Evolutionary conservation across 257 asterid species (phyloP).

Genomic region (Salvia hispanica): DNA sequence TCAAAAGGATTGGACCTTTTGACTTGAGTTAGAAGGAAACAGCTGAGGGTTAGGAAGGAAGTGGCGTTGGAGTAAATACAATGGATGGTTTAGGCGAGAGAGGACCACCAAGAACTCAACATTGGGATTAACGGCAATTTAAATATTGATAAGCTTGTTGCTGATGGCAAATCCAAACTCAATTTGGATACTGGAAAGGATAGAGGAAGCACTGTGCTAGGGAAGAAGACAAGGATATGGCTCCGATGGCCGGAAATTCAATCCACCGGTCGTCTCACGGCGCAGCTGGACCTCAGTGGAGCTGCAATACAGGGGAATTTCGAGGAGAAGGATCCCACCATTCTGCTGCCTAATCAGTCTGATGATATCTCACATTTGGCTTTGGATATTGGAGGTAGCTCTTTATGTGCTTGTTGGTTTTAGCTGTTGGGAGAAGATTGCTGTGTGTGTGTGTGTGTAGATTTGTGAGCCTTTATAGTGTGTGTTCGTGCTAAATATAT

Average conservation of each 20-base stretch:
- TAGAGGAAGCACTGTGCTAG: slow-evolving; percentile 21
- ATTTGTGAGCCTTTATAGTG: slow-evolving; percentile 6
- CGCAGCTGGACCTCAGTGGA: slow-evolving; percentile 88
- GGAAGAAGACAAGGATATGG: slow-evolving; percentile 59
- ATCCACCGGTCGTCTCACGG: slow-evolving; percentile 86
- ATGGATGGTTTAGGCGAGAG: slow-evolving; percentile 59
- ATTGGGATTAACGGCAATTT: slow-evolving; percentile 53
- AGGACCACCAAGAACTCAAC: slow-evolving; percentile 57
- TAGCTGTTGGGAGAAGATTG: neutral
- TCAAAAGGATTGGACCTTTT: slow-evolving; percentile 40
- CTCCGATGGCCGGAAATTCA: slow-evolving; percentile 60
- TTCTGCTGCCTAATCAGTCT: slow-evolving; percentile 94
- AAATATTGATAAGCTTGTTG: slow-evolving; percentile 42
- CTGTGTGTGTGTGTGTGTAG: neutral
- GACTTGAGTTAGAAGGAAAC: slow-evolving; percentile 36
- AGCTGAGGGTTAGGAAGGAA: slow-evolving; percentile 45
- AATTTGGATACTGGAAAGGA: slow-evolving; percentile 33
- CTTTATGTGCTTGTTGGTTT: slow-evolving; percentile 14
- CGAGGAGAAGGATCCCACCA: slow-evolving; percentile 90
- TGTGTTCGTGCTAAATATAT: slow-evolving; percentile 4
- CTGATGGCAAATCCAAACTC: slow-evolving; percentile 25
- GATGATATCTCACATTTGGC: slow-evolving; percentile 98
- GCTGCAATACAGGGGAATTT: slow-evolving; percentile 97
- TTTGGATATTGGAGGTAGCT: slow-evolving; percentile 94
- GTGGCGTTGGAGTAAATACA: slow-evolving; percentile 43